These are phyloP conservation scores for Hypoxylon sp. DNA, from an alignment of 2,329 filamentous ascomycete genomes.

Conservation along the genomic window DNA sequence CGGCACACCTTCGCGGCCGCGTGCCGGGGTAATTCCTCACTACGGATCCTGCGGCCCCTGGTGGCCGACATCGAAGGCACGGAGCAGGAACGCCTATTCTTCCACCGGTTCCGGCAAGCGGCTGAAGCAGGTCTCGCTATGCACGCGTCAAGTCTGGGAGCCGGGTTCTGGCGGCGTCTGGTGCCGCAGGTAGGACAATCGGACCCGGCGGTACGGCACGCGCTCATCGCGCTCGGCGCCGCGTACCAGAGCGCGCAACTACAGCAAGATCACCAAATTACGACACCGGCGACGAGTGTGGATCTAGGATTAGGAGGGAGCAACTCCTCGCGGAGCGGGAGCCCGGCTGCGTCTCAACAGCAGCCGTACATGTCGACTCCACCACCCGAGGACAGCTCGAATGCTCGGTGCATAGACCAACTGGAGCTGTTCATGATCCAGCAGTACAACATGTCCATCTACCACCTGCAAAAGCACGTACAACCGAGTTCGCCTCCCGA, in stretches of 20 bases:
- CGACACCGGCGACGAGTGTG: neutral
- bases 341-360: slow-evolving; percentile 13
- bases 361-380: slow-evolving; percentile 11
- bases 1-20: slow-evolving; percentile 49
- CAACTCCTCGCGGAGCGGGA: neutral
- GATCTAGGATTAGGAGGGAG: neutral
- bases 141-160: slow-evolving; percentile 50
- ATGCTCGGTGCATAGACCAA: slow-evolving; percentile 39
- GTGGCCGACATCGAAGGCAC: slow-evolving; percentile 57
- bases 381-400: slow-evolving; percentile 18
- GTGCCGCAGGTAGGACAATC: slow-evolving; percentile 53
- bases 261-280: slow-evolving; percentile 20
- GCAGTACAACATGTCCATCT: slow-evolving; percentile 58
- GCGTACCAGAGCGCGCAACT: slow-evolving; percentile 49
- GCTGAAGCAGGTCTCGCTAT: slow-evolving; percentile 52
- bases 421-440: slow-evolving; percentile 58
- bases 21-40: slow-evolving; percentile 45
- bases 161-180: slow-evolving; percentile 53
- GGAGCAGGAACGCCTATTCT: slow-evolving; percentile 55
- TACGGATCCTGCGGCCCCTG: slow-evolving; percentile 54
- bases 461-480: slow-evolving; percentile 51
- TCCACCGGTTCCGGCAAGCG: slow-evolving; percentile 55
- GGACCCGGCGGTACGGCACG: slow-evolving; percentile 54
- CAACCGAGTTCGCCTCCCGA: slow-evolving; percentile 42
- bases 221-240: slow-evolving; percentile 55